phyloP scores from a whole-genome alignment of 106 monocot genomes.

The Dendrobium nobile region DNA sequence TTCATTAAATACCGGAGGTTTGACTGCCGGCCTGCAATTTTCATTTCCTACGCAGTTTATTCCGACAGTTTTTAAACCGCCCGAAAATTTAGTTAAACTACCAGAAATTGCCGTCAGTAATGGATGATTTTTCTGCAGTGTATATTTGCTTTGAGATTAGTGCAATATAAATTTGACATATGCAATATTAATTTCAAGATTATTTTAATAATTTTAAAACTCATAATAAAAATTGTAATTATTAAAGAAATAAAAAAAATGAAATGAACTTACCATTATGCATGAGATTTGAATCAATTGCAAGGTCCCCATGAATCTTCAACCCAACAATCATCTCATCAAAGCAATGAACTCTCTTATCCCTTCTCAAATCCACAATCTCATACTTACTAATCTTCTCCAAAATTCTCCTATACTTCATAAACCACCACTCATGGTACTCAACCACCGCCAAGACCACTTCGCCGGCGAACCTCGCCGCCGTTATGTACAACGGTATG shows the following conservation, averaged over 20 bases:
- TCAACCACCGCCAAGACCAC: conserved; percentile 69
- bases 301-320: conserved; percentile 74
- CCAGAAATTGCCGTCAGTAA: too few species aligned
- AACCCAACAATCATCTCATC: conserved; percentile 68
- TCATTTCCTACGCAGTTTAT: too few species aligned
- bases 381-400: conserved; percentile 47
- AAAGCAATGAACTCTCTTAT: conserved; percentile 79
- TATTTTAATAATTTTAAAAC: too few species aligned
- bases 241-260: not conserved
- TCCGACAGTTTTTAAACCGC: too few species aligned
- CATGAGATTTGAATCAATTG: conserved; percentile 61
- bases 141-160: too few species aligned
- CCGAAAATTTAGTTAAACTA: too few species aligned
- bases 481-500: conserved; percentile 66
- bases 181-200: too few species aligned
- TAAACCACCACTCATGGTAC: conserved; percentile 73
- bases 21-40: too few species aligned
- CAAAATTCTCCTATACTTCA: conserved; percentile 33
- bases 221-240: not conserved
- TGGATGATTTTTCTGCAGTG: too few species aligned
- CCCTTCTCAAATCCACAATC: conserved; percentile 48
- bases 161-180: too few species aligned
- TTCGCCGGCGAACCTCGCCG: conserved; percentile 49
- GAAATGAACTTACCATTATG: conserved; percentile 29
- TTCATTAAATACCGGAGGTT: too few species aligned